Evolutionary conservation across 805 yeast genomes (phyloP), one percentile per base, ranked within the genome.

Genomic region (Saccharomycopsis selenospora): DNA sequence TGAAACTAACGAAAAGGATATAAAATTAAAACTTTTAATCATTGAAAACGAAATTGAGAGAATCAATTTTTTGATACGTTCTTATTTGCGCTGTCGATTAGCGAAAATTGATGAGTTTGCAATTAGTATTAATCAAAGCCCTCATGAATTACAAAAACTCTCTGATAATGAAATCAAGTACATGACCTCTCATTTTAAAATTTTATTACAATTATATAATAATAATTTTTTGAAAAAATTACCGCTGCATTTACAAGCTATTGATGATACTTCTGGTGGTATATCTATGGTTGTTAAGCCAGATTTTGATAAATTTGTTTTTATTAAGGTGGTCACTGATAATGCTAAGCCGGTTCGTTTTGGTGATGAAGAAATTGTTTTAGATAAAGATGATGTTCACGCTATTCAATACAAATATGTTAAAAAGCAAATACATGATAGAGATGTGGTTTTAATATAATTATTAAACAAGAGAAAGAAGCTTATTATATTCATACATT

Each of bases 1-100:
- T 33, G 85, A 84, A 46, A 77, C 77, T 44, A 70, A 72, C 40
- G 80, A 80, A 49, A 71, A 67, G 46, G 86, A 82, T 53, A 80
- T 81, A 64, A 90, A 90, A 59, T 65, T 91, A 50, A 82, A 85
- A 50, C 69, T 90, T 42, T 77, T 93, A 68, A 77, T 95, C 22
- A 81, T 91, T 56, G 99, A 93, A 60, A 83, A 95, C 11, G 98
- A 93, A 57, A 73, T 93, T 22, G 98, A 93, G 58, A 69, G 99
- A 49, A 76, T 88, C 26, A 87, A 82, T 57, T 93, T 82, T 61
- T 64, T 91, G 29, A 70, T 90, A n/a, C 67, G 97, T 45, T 75
- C 87, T 11, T 91, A 88, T 61, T 68, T 90, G 28, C 73, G 99
- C 53, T 76, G 91, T 4, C 70, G 99, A 50, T 63, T 89, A 48